Percentiles rank a stretch among this genome's conserved stretches.
These are phyloP conservation scores for Hypoxylon sp. DNA, from an alignment of 2,329 filamentous ascomycete genomes.

Conservation along the genomic window DNA sequence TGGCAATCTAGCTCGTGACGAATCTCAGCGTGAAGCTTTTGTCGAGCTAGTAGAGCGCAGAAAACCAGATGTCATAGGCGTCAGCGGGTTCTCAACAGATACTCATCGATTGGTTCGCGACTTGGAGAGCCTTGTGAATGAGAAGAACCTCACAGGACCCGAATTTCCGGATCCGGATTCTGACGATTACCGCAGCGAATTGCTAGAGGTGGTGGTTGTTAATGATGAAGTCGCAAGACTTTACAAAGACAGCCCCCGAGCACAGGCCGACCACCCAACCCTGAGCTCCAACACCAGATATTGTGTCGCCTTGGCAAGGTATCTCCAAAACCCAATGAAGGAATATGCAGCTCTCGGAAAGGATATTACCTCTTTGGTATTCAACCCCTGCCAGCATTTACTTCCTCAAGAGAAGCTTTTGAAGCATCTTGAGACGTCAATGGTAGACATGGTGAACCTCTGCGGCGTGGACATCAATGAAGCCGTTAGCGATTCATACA, in stretches of 20 bases:
- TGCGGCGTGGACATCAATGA: conserved; percentile 97
- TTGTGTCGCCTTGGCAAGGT: conserved; percentile 89
- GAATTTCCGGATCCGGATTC: conserved; percentile 87
- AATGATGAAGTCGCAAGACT: conserved; percentile 98
- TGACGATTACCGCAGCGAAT: conserved; percentile 81
- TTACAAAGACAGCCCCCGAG: conserved; percentile 91
- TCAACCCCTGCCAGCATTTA: conserved; percentile 91
- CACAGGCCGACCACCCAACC: conserved; percentile 83
- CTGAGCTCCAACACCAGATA: conserved; percentile 86
- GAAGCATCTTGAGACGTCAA: conserved; percentile 91
- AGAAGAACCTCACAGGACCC: conserved; percentile 82
- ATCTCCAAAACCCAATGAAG: conserved; percentile 95
- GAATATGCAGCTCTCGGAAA: conserved; percentile 94
- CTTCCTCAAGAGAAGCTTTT: conserved; percentile 89
- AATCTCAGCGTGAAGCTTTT: conserved; percentile 76
- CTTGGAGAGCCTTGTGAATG: conserved; percentile 81
- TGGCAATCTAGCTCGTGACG: conserved; percentile 80
- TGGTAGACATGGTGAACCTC: conserved; percentile 99
- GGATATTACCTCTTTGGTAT: conserved; percentile 87
- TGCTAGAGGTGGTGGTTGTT: conserved; percentile 88
- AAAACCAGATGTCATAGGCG: conserved; percentile 89
- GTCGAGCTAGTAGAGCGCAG: conserved; percentile 83
- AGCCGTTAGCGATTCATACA: conserved; percentile 83
- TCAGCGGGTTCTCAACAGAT: conserved; percentile 91
- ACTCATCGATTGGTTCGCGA: conserved; percentile 87